Evolutionary conservation across 2,329 filamentous ascomycete genomes (phyloP).

Genomic region (Periconia macrospinosa): DNA sequence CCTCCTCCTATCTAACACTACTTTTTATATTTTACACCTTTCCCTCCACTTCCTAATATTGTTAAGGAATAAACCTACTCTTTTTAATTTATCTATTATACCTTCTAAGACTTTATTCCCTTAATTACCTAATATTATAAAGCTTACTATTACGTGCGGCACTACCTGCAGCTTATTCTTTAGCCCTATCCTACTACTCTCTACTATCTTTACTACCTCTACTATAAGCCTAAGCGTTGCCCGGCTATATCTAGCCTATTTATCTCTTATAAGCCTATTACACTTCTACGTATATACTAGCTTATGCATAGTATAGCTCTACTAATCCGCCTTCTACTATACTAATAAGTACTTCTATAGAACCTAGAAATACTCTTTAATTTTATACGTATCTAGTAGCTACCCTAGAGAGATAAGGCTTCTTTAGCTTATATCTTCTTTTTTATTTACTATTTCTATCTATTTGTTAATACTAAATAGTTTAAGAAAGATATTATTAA

Average conservation of each 20-base stretch:
- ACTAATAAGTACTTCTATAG: constrained; percentile 17
- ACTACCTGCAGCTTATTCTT: constrained; percentile 10
- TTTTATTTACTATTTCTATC: neutral
- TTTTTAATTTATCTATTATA: neutral
- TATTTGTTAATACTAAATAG: constrained; percentile 6
- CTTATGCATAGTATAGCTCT: constrained; percentile 23
- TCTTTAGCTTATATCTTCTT: neutral
- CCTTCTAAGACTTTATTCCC: neutral
- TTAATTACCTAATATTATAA: constrained; percentile 1
- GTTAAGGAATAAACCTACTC: neutral
- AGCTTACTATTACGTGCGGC: constrained; percentile 16
- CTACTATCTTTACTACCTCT: constrained; percentile 1
- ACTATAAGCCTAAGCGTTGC: constrained; percentile 4
- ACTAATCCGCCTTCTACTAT: constrained; percentile 16
- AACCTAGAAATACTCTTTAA: constrained; percentile 11
- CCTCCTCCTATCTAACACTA: constrained; percentile 1
- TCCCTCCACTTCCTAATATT: constrained; percentile 4
- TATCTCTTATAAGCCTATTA: constrained; percentile 9
- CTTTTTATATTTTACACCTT: constrained; percentile 1
- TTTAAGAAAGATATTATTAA: constrained; percentile 13
- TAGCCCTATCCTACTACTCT: neutral
- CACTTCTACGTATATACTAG: constrained; percentile 21
- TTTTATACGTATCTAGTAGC: constrained; percentile 4
- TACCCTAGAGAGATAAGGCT: constrained; percentile 1
- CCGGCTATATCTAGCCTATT: constrained; percentile 7